phyloP scores from a whole-genome alignment of 2,329 filamentous ascomycete species.

The Calonectria hongkongensis region DNA sequence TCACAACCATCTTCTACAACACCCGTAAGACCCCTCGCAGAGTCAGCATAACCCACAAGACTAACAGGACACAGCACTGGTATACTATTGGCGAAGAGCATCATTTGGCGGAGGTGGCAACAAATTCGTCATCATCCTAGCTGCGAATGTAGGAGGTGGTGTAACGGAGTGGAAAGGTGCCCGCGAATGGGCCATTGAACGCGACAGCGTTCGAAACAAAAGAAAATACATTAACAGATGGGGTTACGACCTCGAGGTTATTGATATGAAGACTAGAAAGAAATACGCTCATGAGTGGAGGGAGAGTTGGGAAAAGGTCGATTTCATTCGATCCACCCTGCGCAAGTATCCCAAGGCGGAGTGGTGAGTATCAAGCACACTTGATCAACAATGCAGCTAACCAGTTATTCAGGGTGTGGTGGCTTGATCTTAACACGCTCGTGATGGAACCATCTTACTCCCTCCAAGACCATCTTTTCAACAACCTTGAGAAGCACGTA shows the following conservation, averaged over 20 bases:
- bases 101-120: conserved; percentile 86
- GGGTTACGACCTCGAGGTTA: conserved; percentile 97
- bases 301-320: conserved; percentile 99
- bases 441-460: conserved; percentile 97
- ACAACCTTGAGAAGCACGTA: conserved; percentile 81
- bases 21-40: conserved; percentile 69
- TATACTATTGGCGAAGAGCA: conserved; percentile 81
- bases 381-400: conserved; percentile 38
- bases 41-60: background rate
- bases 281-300: conserved; percentile 99
- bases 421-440: conserved; percentile 97
- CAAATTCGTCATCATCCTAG: conserved; percentile 95
- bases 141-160: conserved; percentile 94
- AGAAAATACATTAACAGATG: conserved; percentile 88
- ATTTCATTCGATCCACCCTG: conserved; percentile 91
- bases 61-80: conserved; percentile 63
- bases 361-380: conserved; percentile 78
- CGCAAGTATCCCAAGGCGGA: conserved; percentile 96
- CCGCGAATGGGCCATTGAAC: conserved; percentile 97
- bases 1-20: conserved; percentile 81
- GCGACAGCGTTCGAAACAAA: conserved; percentile 97
- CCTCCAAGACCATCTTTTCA: conserved; percentile 92
- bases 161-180: conserved; percentile 99
- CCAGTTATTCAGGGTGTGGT: conserved; percentile 91
- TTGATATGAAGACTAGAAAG: conserved; percentile 99